Evolutionary conservation across 1,284 basidiomycete species (phyloP).

Genomic region (Phellopilus nigrolimitatus): DNA sequence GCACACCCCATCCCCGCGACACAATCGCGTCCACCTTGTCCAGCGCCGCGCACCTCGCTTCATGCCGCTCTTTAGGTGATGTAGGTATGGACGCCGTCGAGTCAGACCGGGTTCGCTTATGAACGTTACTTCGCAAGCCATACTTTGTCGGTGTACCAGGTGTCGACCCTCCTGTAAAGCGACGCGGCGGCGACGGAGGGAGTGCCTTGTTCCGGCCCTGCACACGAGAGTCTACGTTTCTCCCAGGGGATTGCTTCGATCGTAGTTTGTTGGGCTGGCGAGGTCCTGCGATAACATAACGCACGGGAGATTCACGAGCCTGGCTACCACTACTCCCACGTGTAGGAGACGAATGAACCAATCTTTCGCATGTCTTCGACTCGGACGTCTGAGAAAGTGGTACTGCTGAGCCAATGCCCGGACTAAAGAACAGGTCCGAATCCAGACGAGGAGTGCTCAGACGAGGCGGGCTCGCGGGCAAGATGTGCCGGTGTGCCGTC

Average conservation of each 20-base stretch:
- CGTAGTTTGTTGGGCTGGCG: constrained; percentile 6
- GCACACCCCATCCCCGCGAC: constrained; percentile 7
- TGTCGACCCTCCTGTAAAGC: background rate
- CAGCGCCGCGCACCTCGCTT: constrained; percentile 11
- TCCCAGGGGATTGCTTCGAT: constrained; percentile 7
- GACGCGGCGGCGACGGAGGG: constrained; percentile 2
- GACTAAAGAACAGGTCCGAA: constrained; percentile 14
- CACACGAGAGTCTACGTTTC: background rate
- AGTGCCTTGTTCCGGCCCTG: background rate
- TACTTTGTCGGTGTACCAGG: constrained; percentile 11
- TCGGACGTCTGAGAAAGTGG: background rate
- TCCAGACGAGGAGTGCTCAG: constrained; percentile 13
- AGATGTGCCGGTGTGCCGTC: background rate
- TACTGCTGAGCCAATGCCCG: background rate
- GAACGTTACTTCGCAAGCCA: background rate
- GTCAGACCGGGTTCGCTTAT: background rate
- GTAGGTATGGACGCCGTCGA: constrained; percentile 5
- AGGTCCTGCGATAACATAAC: constrained; percentile 1
- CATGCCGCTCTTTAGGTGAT: constrained; percentile 14
- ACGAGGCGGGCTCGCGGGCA: constrained; percentile 17
- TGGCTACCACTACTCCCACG: too few species aligned
- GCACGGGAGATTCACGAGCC: background rate
- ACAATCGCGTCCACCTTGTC: constrained; percentile 18
- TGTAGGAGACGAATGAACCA: too few species aligned
- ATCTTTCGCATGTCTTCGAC: background rate